A percentile compares a stretch with the other conserved stretches of the same genome.
phyloP scores from a whole-genome alignment of 2,329 filamentous ascomycete species.

The Clarireedia homoeocarpa region DNA sequence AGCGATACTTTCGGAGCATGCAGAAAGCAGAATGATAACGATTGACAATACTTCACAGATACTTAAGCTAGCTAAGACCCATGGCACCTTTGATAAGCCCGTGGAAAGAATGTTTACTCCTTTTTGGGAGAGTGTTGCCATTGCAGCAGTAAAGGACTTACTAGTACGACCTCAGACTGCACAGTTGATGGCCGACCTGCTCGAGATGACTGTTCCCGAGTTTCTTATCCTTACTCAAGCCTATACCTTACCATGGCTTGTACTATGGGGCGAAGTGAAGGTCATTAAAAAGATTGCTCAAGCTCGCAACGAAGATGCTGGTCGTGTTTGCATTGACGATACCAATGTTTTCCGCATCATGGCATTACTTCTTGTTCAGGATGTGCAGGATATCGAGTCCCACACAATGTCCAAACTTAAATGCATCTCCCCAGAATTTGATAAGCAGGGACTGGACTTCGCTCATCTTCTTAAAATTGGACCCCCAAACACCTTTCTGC shows the following conservation, averaged over 20 bases:
- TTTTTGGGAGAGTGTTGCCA: conserved; percentile 82
- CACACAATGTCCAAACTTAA: conserved; percentile 62
- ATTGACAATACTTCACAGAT: conserved; percentile 38
- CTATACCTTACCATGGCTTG: conserved; percentile 78
- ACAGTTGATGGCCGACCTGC: conserved; percentile 70
- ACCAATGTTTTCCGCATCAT: conserved; percentile 51
- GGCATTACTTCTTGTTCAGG: conserved; percentile 51
- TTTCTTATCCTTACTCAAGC: conserved; percentile 70
- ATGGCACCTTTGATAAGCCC: conserved; percentile 52
- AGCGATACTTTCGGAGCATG: conserved; percentile 20
- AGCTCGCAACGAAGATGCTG: conserved; percentile 60
- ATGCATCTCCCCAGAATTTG: conserved; percentile 63
- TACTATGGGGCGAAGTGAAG: conserved; percentile 69
- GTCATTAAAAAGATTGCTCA: conserved; percentile 75
- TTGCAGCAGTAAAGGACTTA: conserved; percentile 76
- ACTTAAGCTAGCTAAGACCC: conserved; percentile 60
- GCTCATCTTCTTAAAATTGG: conserved; percentile 61
- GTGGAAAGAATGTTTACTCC: conserved; percentile 68
- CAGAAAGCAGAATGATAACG: neutral
- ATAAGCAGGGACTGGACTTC: conserved; percentile 49
- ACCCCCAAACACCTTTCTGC: conserved; percentile 66
- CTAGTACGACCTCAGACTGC: conserved; percentile 73
- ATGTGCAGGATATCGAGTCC: conserved; percentile 48
- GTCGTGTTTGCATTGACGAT: conserved; percentile 45
- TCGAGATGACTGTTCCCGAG: conserved; percentile 66